phyloP scores from a whole-genome alignment of 2,329 filamentous ascomycete genomes.

The Aspergillus flavus region DNA sequence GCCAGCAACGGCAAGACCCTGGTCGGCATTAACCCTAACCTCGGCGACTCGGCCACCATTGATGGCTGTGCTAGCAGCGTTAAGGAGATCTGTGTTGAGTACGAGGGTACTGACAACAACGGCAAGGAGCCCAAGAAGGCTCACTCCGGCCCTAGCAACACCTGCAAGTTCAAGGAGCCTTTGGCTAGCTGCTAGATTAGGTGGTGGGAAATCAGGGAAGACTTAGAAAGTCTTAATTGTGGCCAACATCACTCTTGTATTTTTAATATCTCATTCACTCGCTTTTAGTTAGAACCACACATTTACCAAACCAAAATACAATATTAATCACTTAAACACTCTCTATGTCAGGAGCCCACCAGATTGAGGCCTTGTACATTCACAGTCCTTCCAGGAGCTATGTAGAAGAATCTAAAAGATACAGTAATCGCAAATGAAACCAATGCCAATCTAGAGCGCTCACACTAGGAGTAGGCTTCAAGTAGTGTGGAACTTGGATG shows the following conservation, averaged over 20 bases:
- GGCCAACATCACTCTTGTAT: not conserved
- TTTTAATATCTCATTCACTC: not conserved
- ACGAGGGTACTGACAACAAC: constrained; percentile 3
- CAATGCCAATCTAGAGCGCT: not conserved
- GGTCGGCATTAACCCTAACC: constrained; percentile 9
- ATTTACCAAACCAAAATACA: not conserved
- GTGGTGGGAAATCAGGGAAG: too few species aligned
- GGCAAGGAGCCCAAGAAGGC: constrained; percentile 6
- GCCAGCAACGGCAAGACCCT: constrained; percentile 4
- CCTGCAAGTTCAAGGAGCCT: constrained; percentile 2
- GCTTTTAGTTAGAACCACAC: not conserved
- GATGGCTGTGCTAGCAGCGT: constrained; percentile 3
- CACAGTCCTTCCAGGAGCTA: not conserved
- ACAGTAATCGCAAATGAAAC: not conserved
- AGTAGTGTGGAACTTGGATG: not conserved
- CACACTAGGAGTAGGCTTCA: not conserved
- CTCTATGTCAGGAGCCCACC: not conserved
- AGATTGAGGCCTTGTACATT: not conserved
- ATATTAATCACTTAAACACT: not conserved
- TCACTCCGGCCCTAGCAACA: not conserved
- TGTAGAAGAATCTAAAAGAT: not conserved
- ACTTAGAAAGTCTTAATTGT: not conserved
- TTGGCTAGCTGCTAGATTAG: not conserved
- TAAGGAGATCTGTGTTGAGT: constrained; percentile 5
- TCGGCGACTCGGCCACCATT: constrained; percentile 4